These are phyloP conservation scores for Quercus ilex DNA, from an alignment of 306 rosid genomes.

Conservation along the genomic window DNA sequence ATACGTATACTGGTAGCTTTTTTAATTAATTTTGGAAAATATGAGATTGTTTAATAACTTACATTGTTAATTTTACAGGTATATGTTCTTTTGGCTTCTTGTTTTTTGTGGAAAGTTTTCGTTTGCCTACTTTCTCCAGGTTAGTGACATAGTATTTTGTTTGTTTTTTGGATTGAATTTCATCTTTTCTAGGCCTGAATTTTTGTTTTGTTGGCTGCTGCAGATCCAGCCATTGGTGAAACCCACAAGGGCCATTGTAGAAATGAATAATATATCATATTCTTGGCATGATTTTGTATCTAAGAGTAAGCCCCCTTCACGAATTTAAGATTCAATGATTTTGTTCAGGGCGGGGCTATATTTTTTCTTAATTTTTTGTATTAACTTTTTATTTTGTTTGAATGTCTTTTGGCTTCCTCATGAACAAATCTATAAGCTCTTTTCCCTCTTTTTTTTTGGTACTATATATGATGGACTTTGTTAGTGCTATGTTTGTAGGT, in stretches of 20 bases:
- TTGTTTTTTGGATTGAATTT: not conserved
- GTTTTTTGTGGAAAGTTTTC: slow-evolving; percentile 74
- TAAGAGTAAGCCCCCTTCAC: slow-evolving; percentile 43
- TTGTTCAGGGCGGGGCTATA: not conserved
- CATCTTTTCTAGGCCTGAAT: not conserved
- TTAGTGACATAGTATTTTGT: slow-evolving; percentile 15
- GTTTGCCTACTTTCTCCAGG: slow-evolving; percentile 96
- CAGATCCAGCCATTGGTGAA: slow-evolving; percentile 81
- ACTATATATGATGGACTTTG: not conserved
- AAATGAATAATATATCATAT: slow-evolving; percentile 25
- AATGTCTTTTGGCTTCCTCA: not conserved
- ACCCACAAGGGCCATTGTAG: slow-evolving; percentile 61
- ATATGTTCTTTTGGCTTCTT: slow-evolving; percentile 82
- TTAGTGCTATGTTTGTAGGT: not conserved
- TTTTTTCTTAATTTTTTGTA: not conserved
- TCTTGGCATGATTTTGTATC: slow-evolving; percentile 92
- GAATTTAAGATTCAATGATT: not conserved
- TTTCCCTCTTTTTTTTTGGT: not conserved
- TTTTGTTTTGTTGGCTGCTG: slow-evolving; percentile 18
- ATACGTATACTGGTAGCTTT: not conserved
- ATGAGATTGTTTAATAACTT: not conserved
- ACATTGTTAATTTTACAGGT: slow-evolving; percentile 44
- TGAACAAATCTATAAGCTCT: not conserved
- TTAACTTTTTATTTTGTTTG: not conserved
- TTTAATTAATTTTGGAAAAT: not conserved